Base-by-base conservation (phyloP, 768 basidiomycete species). In the Kwoniella sp. region DNA sequence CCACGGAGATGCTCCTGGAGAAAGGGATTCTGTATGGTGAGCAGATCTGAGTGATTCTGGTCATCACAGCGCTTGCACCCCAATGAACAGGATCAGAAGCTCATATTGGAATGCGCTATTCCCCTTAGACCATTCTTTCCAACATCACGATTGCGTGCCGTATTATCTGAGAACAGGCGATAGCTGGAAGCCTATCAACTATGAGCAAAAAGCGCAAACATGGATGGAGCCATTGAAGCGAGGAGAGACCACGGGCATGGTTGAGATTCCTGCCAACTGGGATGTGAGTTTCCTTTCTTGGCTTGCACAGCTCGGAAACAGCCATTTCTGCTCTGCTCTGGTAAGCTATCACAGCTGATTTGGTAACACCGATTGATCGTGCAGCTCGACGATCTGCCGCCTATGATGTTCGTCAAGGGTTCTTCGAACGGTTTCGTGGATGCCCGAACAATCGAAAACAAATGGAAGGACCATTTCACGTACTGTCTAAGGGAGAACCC, bases 181-280 rank as follows among this genome's bases (percentile, higher is more conserved):
- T 65, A 80, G 81, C 2, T 90, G 89, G 89, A 86, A 85, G 21
- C 88, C 88, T 76, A 89, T 91, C 60, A 82, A 88, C 69, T 88
- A 88, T 73, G 70, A 80, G 0, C 82, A 84, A 12, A 70, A 83
- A n/a, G 88, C 89, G 1, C 74, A 82, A 59, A 82, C 82, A 0
- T 91, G 89, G 89, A 91, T 90, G 89, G 85, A 87, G 70, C 89
- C 89, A 0, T 83, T 90, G 9, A 77, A 78, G 55, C 82, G 84
- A 47, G 90, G 88, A 0, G 86, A 86, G 22, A 83, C 83, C 53
- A 89, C 88, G 0, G 87, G 87, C 0, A 74, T 86, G 24, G 85
- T 85, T 2, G 82, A 85, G 70, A 87, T 90, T 60, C 88, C 88
- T 0, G 88, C 84, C 1, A 89, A 87, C 74, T 90, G 89, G 89